These are phyloP conservation scores for Penicillium cataractarum DNA, from an alignment of 495 filamentous ascomycete species.

Conservation along the genomic window DNA sequence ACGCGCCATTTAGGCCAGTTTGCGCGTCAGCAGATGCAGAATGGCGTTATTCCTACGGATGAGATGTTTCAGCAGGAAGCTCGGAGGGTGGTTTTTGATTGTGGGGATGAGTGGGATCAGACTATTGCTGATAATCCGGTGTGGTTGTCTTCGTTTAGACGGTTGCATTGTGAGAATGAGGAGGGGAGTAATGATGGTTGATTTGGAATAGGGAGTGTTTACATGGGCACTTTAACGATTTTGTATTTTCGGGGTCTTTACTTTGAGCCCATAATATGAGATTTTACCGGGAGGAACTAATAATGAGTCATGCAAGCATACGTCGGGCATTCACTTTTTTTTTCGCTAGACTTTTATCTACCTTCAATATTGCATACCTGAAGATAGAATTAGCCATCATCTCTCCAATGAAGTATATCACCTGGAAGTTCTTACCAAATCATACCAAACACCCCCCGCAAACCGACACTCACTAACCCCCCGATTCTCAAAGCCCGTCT, in stretches of 20 bases:
- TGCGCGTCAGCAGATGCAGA: constrained; percentile 20
- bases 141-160: constrained; percentile 63
- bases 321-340: not conserved
- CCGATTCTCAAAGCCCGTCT: constrained; percentile 24
- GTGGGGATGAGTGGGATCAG: constrained; percentile 66
- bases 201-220: not conserved
- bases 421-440: constrained; percentile 17
- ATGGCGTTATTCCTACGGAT: constrained; percentile 28
- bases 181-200: not conserved
- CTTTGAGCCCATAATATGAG: not conserved
- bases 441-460: constrained; percentile 27
- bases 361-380: not conserved
- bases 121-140: constrained; percentile 61
- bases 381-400: not conserved
- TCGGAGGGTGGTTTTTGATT: constrained; percentile 60
- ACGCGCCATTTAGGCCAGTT: constrained; percentile 28
- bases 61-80: constrained; percentile 46
- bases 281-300: not conserved
- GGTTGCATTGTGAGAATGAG: constrained; percentile 10
- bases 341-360: not conserved
- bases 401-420: not conserved
- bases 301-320: not conserved
- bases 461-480: constrained; percentile 22
- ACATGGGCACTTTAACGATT: not conserved
- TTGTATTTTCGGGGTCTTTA: not conserved